Conservation (phyloP, 257 asterid species). For the Nicotiana attenuata region DNA sequence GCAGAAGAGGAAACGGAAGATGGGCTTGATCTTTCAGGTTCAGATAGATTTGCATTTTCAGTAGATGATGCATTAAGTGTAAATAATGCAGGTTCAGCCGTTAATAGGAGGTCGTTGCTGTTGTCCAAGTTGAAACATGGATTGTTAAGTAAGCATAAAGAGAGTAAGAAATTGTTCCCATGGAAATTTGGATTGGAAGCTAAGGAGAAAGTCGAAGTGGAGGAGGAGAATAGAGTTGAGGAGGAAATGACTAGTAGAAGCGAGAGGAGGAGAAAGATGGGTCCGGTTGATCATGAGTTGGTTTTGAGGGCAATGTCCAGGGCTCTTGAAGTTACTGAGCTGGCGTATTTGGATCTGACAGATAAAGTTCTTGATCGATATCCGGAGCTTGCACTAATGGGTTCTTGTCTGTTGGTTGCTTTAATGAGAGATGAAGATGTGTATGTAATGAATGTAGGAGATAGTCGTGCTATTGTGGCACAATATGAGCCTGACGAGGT, state of each 20-base stretch:
- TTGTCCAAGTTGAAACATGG: constrained; percentile 78
- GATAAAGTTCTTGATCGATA: constrained; percentile 89
- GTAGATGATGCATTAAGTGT: constrained; percentile 89
- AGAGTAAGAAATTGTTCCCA: constrained; percentile 55
- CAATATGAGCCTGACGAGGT: constrained; percentile 55
- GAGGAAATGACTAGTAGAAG: constrained; percentile 32
- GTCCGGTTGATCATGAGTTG: constrained; percentile 69
- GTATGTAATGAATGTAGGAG: constrained; percentile 95
- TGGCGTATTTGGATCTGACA: constrained; percentile 77
- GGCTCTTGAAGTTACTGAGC: constrained; percentile 84
- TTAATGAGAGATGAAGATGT: constrained; percentile 99
- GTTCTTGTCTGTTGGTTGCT: constrained; percentile 86
- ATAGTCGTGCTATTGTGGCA: constrained; percentile 96
- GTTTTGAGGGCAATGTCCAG: constrained; percentile 88
- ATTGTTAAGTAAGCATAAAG: constrained; percentile 67
- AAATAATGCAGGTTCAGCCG: constrained; percentile 72
- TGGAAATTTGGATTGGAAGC: constrained; percentile 86
- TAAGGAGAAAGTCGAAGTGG: constrained; percentile 40
- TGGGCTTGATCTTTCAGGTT: constrained; percentile 95
- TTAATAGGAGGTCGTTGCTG: constrained; percentile 67
- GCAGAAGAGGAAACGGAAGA: constrained; percentile 78
- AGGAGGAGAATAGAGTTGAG: constrained; percentile 41
- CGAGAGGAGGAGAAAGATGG: constrained; percentile 63
- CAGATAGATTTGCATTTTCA: constrained; percentile 91
- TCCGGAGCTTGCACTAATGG: constrained; percentile 97